Base-by-base conservation (phyloP, 2,329 filamentous ascomycete genomes). In the Diaporthe helianthi region DNA sequence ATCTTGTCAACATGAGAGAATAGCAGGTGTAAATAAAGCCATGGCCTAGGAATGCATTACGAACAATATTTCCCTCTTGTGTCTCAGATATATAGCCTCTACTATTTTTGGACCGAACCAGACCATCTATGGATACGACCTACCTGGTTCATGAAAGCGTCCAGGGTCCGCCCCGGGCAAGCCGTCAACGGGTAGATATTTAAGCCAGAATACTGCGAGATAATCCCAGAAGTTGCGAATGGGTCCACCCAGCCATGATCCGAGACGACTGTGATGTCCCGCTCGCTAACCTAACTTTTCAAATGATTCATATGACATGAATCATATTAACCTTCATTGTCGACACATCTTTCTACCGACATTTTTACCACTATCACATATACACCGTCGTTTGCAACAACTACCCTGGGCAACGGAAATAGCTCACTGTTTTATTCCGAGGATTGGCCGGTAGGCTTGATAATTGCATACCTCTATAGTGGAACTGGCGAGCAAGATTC, bases 331-430 rank as follows among this genome's bases (percentile, higher is more conserved):
- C 36, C 4, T 38, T 38, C 36, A 38, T 1, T 17, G 36, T 4
- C 12, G 4, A 31, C 49, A 31, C 4, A n/a, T 52, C 29, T n/a
- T n/a, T 13, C 2, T 1, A 19, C 15, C 9, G 2, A 31, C 9
- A 24, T 10, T 17, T n/a, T 12, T 31, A 9, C 17, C 49, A 12
- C 26, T 2, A 8, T 0, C 0, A 6, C 3, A 9, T 22, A 73
- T 76, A 76, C 70, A 77, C 75, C 8, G 74, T 77, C 54, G 33
- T 77, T 49, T 75, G 73, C 65, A 72, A 41, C 55, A 47, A 72
- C 47, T 47, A 73, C 29, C 61, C 47, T n/a, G 65, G 52, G 51
- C 71, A 54, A 68, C 60, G 29, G 1, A 22, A 22, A 47, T 60
- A 72, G n/a, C 22, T 44, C 22, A 12, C 44, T 5, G 1, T 61